Evolutionary conservation across 768 basidiomycete species (phyloP), one percentile per base, ranked within the genome.

Genomic region (Mycena floridula): DNA sequence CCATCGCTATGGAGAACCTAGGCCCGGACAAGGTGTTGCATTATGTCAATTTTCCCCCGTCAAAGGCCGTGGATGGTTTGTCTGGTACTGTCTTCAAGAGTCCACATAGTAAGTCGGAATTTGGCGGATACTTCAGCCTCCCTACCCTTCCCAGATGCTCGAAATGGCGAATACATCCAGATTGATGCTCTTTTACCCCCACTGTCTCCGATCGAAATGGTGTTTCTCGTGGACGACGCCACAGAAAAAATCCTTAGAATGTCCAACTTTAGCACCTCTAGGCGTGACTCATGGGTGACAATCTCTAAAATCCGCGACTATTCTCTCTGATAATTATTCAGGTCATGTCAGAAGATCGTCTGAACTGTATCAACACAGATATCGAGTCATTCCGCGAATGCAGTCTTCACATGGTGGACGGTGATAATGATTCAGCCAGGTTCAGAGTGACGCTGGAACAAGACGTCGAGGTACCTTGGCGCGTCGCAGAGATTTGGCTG

Each of bases 21-120:
- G 69, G 68, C 11, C 54, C 59, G 22, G 53, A 60, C 21, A 54
- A 54, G 18, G 60, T 56, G 38, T 36, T 49, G 13, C 56, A 69
- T 51, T 80, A 78, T 53, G 49, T 74, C 28, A 48, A 55, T 2
- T 63, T 72, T 57, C 61, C 80, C 22, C 67, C 70, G 21, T 79
- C 76, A 11, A 60, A 64, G 54, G 81, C 79, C 3, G 81, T 82
- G 4, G 81, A 85, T 60, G 70, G 73, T 6, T 53, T 65, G n/a
- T 50, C 56, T 3, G 57, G 59, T 7, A 81, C 79, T 25, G 67
- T 59, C 1, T 85, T 84, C 52, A 65, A 64, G 25, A 80, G 78
- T 55, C 53, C 63, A 24, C 49, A 59, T 46, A 54, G 82, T 80
- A 51, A 44, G 73, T 58, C 53, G 25, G 43, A 50, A 38, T 48